Evolutionary conservation across 306 rosid genomes (phyloP).

Genomic region (Cyclanthera cordifolia): DNA sequence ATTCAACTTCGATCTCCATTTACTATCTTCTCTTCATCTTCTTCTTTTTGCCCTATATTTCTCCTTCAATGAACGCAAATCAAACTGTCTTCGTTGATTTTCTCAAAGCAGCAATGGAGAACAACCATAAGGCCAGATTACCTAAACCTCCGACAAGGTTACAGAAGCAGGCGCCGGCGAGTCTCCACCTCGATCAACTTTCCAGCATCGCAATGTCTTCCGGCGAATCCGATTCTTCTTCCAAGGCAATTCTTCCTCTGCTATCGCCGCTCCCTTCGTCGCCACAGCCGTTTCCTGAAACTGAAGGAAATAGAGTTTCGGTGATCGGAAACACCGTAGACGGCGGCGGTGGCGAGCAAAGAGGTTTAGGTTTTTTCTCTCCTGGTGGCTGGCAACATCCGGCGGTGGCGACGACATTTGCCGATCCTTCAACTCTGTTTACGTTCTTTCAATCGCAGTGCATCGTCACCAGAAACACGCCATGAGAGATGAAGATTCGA

Average conservation of each 20-base stretch:
- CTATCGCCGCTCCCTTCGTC: constrained; percentile 48
- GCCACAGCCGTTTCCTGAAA: constrained; percentile 25
- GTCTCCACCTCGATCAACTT: constrained; percentile 37
- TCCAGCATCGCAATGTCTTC: constrained; percentile 18
- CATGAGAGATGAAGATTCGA: constrained; percentile 15
- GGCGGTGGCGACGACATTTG: constrained; percentile 27
- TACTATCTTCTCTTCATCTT: not conserved
- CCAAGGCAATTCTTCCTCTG: constrained; percentile 64
- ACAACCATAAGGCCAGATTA: constrained; percentile 18
- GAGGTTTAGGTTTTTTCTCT: not conserved
- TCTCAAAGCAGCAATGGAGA: not conserved
- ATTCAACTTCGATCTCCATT: too few relatives aligned
- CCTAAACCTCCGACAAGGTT: constrained; percentile 41
- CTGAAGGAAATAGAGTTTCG: too few relatives aligned
- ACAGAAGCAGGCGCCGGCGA: constrained; percentile 49
- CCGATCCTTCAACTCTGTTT: constrained; percentile 37
- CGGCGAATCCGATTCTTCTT: not conserved
- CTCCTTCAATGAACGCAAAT: too few relatives aligned
- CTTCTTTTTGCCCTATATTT: not conserved
- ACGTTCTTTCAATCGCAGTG: constrained; percentile 49
- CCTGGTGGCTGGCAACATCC: constrained; percentile 50
- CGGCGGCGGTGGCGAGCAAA: not conserved
- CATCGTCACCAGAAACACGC: constrained; percentile 27
- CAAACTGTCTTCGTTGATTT: not conserved
- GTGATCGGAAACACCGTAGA: not conserved